Conservation (phyloP, 345 rosid genomes). For the Psidium friedrichsthalianum region DNA sequence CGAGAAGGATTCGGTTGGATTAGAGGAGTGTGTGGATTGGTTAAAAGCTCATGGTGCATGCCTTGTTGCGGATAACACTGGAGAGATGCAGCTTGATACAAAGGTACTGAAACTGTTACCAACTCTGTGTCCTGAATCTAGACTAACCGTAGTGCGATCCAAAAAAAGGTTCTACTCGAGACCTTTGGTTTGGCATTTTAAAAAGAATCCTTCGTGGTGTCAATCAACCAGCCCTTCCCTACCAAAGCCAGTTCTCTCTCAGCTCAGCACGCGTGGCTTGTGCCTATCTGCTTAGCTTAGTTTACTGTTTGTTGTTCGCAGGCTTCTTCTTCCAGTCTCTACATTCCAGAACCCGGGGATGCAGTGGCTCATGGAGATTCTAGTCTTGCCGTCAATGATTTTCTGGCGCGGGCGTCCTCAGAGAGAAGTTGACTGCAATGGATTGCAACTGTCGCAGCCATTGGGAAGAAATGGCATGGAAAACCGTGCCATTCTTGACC, state of each 20-base stretch:
- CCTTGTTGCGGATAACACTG: conserved; percentile 42
- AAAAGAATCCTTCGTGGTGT: neutral
- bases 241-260: neutral
- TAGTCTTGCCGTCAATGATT: conserved; percentile 82
- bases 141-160: neutral
- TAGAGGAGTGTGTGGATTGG: conserved; percentile 82
- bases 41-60: conserved; percentile 81
- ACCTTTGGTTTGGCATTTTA: neutral
- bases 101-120: conserved; percentile 28
- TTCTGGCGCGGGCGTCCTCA: conserved; percentile 46
- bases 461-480: neutral
- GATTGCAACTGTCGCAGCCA: neutral
- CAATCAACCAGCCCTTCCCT: neutral
- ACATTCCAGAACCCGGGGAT: conserved; percentile 91
- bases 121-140: neutral
- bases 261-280: neutral
- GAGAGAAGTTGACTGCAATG: neutral
- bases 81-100: conserved; percentile 73
- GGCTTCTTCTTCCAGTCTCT: conserved; percentile 73
- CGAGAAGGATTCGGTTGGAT: conserved; percentile 40
- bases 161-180: neutral
- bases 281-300: neutral
- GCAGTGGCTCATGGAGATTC: conserved; percentile 93
- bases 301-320: conserved; percentile 13
- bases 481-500: neutral